Percentiles rank a stretch among this genome's conserved stretches.
Conservation (phyloP, 2,329 filamentous ascomycete genomes). For the Fusarium sulawesiense region DNA sequence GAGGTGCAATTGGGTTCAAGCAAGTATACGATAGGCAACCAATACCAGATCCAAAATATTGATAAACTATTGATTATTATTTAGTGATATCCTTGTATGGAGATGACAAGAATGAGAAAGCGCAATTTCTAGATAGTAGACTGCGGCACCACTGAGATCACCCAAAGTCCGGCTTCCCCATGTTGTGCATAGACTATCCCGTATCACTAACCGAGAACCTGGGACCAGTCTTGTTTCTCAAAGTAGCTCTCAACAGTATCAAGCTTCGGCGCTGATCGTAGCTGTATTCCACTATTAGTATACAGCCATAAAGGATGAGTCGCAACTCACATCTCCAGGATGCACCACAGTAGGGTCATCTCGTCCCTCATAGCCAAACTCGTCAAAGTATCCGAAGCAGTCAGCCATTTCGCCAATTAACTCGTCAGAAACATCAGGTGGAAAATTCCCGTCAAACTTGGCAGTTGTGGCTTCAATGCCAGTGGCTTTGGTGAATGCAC, state of each 20-base stretch:
- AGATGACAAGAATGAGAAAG: background rate
- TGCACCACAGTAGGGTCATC: slow-evolving; percentile 28
- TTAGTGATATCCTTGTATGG: background rate
- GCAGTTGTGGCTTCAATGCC: slow-evolving; percentile 11
- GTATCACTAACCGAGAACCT: slow-evolving; percentile 9
- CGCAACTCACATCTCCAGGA: slow-evolving; percentile 17
- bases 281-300: slow-evolving; percentile 6
- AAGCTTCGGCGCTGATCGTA: slow-evolving; percentile 5
- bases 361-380: slow-evolving; percentile 32
- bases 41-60: background rate
- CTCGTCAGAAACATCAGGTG: background rate
- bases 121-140: background rate
- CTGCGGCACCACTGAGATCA: background rate
- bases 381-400: slow-evolving; percentile 23
- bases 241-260: slow-evolving; percentile 18
- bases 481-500: slow-evolving; percentile 31
- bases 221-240: slow-evolving; percentile 29
- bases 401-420: slow-evolving; percentile 16
- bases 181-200: too few species aligned
- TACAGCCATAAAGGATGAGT: fast-evolving
- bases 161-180: too few species aligned
- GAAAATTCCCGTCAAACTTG: background rate
- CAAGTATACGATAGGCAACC: background rate
- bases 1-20: background rate
- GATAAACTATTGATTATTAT: background rate